phyloP scores from a whole-genome alignment of 108 stramenopile genomes.

The Stephanodiscus triporus region DNA sequence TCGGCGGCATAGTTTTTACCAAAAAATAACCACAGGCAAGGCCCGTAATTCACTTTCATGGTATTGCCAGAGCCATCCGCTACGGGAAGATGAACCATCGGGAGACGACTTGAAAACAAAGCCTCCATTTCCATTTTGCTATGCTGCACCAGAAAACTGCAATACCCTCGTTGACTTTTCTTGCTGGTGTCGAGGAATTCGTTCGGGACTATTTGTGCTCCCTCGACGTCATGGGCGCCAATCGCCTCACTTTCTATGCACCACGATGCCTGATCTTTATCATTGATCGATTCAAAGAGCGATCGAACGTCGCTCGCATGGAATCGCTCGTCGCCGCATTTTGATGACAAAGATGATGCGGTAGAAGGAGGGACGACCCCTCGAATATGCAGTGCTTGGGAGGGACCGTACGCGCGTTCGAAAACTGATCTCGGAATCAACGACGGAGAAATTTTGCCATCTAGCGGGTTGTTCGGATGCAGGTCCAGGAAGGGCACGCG shows the following conservation, averaged over 20 bases:
- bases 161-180: conserved; percentile 58
- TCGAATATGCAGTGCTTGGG: conserved; percentile 35
- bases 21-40: conserved; percentile 49
- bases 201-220: conserved; percentile 10
- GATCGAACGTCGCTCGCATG: conserved; percentile 33
- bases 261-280: conserved; percentile 65
- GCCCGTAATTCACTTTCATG: conserved; percentile 35
- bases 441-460: background rate
- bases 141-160: conserved; percentile 84
- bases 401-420: conserved; percentile 15
- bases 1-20: conserved; percentile 31
- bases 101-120: conserved; percentile 47
- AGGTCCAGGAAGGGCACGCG: conserved; percentile 1
- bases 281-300: conserved; percentile 53
- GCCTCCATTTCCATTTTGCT: conserved; percentile 41
- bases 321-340: background rate
- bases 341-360: background rate
- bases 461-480: background rate
- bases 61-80: conserved; percentile 8
- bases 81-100: conserved; percentile 54
- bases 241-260: conserved; percentile 65
- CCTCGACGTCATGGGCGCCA: conserved; percentile 5
- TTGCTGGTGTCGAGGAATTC: conserved; percentile 32
- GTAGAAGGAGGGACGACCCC: background rate
- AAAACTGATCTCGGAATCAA: conserved; percentile 22